A percentile compares a stretch with the other conserved stretches of the same genome.
Evolutionary conservation across 495 filamentous ascomycete species (phyloP).

Genomic region (Penicillium cataractarum): DNA sequence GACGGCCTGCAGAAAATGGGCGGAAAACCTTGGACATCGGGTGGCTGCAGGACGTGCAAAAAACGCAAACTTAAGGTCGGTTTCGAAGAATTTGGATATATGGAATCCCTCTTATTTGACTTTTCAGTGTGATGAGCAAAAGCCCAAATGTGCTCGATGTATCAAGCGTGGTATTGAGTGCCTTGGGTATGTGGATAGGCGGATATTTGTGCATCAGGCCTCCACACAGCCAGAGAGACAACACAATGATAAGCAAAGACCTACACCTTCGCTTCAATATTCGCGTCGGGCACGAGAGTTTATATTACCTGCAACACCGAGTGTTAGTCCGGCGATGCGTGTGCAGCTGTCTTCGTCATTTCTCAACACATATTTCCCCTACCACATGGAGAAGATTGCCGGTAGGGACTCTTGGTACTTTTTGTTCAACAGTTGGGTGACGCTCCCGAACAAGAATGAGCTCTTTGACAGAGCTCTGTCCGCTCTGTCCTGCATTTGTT

Average conservation of each 20-base stretch:
- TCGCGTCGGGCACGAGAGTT: background rate
- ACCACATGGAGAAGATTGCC: background rate
- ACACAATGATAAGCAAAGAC: background rate
- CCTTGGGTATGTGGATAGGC: background rate
- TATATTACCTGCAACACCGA: background rate
- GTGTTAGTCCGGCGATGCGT: background rate
- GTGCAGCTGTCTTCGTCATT: background rate
- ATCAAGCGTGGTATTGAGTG: slow-evolving; percentile 1
- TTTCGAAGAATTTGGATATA: background rate
- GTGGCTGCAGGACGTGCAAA: background rate
- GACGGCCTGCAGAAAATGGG: background rate
- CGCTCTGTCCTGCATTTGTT: background rate
- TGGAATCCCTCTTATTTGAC: background rate
- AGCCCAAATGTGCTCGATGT: background rate
- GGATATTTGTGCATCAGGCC: background rate
- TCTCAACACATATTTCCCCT: background rate
- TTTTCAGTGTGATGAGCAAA: background rate
- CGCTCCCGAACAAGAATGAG: background rate
- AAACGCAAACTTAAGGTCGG: background rate
- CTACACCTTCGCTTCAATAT: background rate
- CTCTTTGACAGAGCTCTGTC: background rate
- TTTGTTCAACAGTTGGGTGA: background rate
- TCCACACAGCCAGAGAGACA: background rate
- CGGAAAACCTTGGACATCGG: background rate
- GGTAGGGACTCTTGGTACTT: background rate